Evolutionary conservation across 2,329 filamentous ascomycete genomes (phyloP), one percentile per base, ranked within the genome.

Genomic region (Xylariaceae sp.): DNA sequence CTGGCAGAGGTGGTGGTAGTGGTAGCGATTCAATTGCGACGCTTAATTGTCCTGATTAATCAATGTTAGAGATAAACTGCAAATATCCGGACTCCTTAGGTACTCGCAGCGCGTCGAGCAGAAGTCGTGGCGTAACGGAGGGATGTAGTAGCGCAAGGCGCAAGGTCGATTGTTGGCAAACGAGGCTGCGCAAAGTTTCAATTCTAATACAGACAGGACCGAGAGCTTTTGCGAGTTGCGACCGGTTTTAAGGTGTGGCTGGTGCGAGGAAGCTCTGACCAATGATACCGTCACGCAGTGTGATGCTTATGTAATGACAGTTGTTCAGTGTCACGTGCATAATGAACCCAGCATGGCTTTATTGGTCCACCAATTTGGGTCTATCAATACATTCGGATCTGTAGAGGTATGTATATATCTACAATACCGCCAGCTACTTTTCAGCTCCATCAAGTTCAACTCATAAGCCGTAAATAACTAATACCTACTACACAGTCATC

Each of bases 101-200:
- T 20, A 41, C 40, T 16, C 41, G 6, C 3, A 52, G 21, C 7
- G 26, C 14, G 21, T 9, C 3, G n/a, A 44, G 40, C 40, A 7
- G 20, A 12, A 16, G 50, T 51, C 14, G 43, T 20, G 48, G 47
- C 50, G 26, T 50, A 44, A 48, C 50, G 40, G 32, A 20, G 40
- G 45, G 7, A 21, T 50, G 18, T 12, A 20, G n/a, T 9, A 52
- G 26, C 43, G 49, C 44, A 23, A 51, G 47, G 60, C 60, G 54
- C 54, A 60, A 52, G 20, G 21, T 32, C 18, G 18, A 48, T 57
- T 50, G 7, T 32, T 47, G 18, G 43, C n/a, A 40, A 32, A 54
- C 20, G 37, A 57, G 54, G 50, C 54, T 57, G 48, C 21, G 50
- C 59, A 56, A 62, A 62, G 45, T 56, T 52, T 54, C 32, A 37